Evolutionary conservation across 352 stramenopile genomes (phyloP).

Genomic region (Pythium insidiosum): DNA sequence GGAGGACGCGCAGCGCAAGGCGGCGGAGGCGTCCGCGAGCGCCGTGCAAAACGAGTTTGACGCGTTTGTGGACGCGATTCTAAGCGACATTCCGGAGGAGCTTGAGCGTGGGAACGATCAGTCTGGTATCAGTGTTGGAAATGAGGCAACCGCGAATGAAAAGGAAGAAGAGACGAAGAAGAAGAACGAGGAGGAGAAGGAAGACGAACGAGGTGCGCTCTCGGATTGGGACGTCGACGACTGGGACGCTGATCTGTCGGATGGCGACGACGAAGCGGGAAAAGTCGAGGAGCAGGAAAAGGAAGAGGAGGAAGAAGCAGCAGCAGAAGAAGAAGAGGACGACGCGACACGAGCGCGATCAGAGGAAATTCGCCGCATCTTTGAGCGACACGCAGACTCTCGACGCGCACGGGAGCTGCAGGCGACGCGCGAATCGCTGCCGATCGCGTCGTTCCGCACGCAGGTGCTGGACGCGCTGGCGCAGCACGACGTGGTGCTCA

Average conservation of each 20-base stretch:
- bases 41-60: constrained; percentile 43
- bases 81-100: constrained; percentile 35
- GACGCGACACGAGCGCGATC: background rate
- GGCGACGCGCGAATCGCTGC: constrained; percentile 45
- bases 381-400: constrained; percentile 2
- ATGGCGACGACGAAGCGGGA: constrained; percentile 3
- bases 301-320: background rate
- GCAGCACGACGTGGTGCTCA: constrained; percentile 86
- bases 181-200: background rate
- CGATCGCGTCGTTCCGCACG: constrained; percentile 65
- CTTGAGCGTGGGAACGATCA: too few relatives aligned
- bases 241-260: constrained; percentile 57
- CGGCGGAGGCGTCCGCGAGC: constrained; percentile 22
- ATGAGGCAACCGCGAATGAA: background rate
- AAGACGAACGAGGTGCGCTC: background rate
- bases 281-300: background rate
- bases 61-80: constrained; percentile 38
- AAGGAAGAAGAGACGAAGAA: background rate
- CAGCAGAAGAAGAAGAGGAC: background rate
- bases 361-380: constrained; percentile 2
- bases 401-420: constrained; percentile 22
- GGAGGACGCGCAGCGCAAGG: constrained; percentile 30
- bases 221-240: constrained; percentile 56
- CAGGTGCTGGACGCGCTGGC: constrained; percentile 79
- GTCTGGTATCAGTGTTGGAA: too few relatives aligned